Conservation (phyloP, 2,329 filamentous ascomycete genomes). For the Stemphylium beticola region DNA sequence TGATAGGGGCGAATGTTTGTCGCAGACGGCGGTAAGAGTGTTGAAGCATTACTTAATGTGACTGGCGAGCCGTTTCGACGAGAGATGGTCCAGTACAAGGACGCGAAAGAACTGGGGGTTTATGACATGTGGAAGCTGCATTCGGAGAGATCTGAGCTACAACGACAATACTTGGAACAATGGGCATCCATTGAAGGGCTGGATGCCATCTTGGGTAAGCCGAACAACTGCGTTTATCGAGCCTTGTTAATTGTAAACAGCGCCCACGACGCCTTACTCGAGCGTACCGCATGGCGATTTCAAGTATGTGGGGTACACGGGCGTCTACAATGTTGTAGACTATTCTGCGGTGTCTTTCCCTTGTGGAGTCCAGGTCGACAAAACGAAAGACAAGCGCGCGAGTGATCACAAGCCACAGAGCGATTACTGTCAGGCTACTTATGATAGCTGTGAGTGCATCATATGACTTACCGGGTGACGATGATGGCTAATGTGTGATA, state of each 20-base stretch:
- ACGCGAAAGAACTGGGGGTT: constrained; percentile 53
- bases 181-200: constrained; percentile 51
- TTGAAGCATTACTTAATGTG: constrained; percentile 50
- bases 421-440: constrained; percentile 49
- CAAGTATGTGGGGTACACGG: constrained; percentile 55
- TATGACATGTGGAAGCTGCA: constrained; percentile 59
- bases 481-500: constrained; percentile 15
- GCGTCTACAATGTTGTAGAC: constrained; percentile 58
- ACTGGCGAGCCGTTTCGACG: constrained; percentile 56
- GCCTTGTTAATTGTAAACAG: constrained; percentile 23
- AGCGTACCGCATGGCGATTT: constrained; percentile 52
- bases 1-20: constrained; percentile 53
- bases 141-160: constrained; percentile 52
- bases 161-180: constrained; percentile 53
- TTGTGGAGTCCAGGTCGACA: constrained; percentile 49
- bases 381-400: constrained; percentile 43
- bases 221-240: background rate
- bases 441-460: constrained; percentile 51
- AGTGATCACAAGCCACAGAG: constrained; percentile 38
- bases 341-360: constrained; percentile 56
- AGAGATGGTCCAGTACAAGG: constrained; percentile 56
- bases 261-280: constrained; percentile 55
- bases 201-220: constrained; percentile 53
- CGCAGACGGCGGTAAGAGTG: constrained; percentile 59
- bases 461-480: too few relatives aligned